Evolutionary conservation across 2,329 filamentous ascomycete species (phyloP).

Genomic region (Trichophyton rubrum): DNA sequence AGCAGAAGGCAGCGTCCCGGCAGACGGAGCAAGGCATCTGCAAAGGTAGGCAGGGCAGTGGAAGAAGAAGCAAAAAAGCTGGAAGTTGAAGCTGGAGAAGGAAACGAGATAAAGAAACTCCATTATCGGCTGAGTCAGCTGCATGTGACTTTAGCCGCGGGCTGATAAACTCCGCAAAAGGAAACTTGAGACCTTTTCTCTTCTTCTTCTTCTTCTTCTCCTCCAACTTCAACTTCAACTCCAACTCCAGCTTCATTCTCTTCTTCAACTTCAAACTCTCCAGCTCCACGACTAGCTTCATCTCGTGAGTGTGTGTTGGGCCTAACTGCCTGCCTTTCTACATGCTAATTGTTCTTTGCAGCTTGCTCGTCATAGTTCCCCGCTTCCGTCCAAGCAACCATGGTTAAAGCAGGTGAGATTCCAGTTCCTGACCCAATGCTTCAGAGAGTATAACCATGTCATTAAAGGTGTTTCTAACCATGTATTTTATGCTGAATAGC

Average conservation of each 20-base stretch:
- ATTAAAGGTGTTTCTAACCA: not conserved
- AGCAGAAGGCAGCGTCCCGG: not conserved
- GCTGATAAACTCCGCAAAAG: conserved; percentile 3
- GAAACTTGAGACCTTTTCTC: conserved; percentile 1
- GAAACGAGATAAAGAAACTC: no score
- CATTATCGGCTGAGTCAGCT: not conserved
- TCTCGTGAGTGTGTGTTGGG: not conserved
- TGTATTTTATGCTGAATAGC: conserved; percentile 28
- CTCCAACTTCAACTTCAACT: not conserved
- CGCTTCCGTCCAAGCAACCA: conserved; percentile 22
- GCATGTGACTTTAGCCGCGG: conserved; percentile 1
- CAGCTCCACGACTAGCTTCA: not conserved
- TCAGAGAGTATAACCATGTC: not conserved
- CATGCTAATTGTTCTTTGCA: not conserved
- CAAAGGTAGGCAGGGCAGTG: not conserved
- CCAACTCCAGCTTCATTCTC: conserved; percentile 3
- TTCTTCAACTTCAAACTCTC: conserved; percentile 5
- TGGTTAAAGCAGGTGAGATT: conserved; percentile 36
- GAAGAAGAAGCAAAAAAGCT: not conserved
- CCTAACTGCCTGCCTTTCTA: not conserved
- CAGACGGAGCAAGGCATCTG: not conserved
- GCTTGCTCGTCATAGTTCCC: not conserved
- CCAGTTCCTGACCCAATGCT: not conserved
- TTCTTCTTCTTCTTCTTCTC: not conserved
- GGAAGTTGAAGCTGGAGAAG: not conserved